Base-by-base conservation (phyloP, 352 stramenopile genomes). In the Phytophthora pseudosyringae region DNA sequence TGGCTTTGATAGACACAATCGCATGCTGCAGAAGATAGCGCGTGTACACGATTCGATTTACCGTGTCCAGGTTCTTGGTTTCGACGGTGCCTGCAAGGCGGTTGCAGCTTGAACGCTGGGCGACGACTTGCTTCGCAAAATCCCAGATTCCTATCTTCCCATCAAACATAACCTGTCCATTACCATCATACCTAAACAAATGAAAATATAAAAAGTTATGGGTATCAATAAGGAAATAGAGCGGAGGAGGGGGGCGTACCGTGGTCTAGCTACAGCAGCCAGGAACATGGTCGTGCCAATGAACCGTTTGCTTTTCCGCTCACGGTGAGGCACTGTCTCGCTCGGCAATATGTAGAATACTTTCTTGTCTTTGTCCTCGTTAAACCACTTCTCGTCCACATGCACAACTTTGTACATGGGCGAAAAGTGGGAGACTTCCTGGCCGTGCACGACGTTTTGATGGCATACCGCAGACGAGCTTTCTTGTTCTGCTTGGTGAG, bases 201-300 rank as follows among this genome's bases (percentile, higher is more conserved):
- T n/a, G 44, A 8, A 49, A 49, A 33, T 33, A 49, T 49, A 33
- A 49, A 16, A 3, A 28, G 12, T 49, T 4, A 33, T 1, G 35
- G 41, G 13, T 33, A 12, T 16, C 36, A 7, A 41, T 35, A 41
- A 15, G 36, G 4, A 41, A 41, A 5, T 18, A 18, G 15, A 12
- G 10, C 1, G 13, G 15, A 3, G 21, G 41, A 6, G 32, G n/a
- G n/a, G n/a, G n/a, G n/a, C 31, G 32, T 50, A 69, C 60, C 36
- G 45, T 33, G 53, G 58, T n/a, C 52, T 51, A 32, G 47, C 53
- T 8, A 73, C 59, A 6, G 59, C 59, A 38, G 46, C 49, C 12
- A 73, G 31, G 36, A 73, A 73, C 52, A 73, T 73, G 11, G 45
- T 63, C 41, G 65, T 69, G 13, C 58, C 49, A n/a, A 73, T 65